Evolutionary conservation across 805 yeast species (phyloP).

Genomic region (Geotrichum ghanense): DNA sequence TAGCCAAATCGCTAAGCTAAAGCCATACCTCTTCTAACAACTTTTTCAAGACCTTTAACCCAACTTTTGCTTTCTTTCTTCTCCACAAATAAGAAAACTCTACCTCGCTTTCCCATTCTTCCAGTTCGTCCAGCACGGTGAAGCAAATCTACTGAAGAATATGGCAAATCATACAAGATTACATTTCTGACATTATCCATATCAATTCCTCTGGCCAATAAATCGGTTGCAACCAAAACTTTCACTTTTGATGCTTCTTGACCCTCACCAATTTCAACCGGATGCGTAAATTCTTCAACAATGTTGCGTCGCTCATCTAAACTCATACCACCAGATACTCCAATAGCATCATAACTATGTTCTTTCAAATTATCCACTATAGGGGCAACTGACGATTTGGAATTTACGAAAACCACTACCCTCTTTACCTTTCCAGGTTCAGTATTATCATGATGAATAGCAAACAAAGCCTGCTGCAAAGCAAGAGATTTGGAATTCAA

Average conservation of each 20-base stretch:
- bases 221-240: slow-evolving; percentile 77
- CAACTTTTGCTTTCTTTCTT: slow-evolving; percentile 59
- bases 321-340: slow-evolving; percentile 55
- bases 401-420: slow-evolving; percentile 75
- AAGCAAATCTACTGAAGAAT: slow-evolving; percentile 70
- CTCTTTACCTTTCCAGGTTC: slow-evolving; percentile 70
- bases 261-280: slow-evolving; percentile 8
- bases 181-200: slow-evolving; percentile 75
- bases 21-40: slow-evolving; percentile 40
- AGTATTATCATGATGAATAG: slow-evolving; percentile 73
- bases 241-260: slow-evolving; percentile 32
- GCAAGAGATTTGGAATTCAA: slow-evolving; percentile 77
- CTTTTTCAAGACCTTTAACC: slow-evolving; percentile 70
- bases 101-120: slow-evolving; percentile 78
- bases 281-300: slow-evolving; percentile 22
- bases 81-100: slow-evolving; percentile 71
- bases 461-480: slow-evolving; percentile 76
- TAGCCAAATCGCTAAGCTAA: slow-evolving; percentile 17
- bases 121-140: slow-evolving; percentile 95
- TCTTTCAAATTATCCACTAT: slow-evolving; percentile 44
- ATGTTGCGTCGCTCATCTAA: slow-evolving; percentile 52
- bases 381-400: slow-evolving; percentile 48
- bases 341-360: slow-evolving; percentile 48
- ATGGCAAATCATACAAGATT: slow-evolving; percentile 75
- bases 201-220: slow-evolving; percentile 83